A percentile compares a stretch with the other conserved stretches of the same genome.
phyloP scores from a whole-genome alignment of 805 yeast genomes.

The Nakazawaea ernobii region DNA sequence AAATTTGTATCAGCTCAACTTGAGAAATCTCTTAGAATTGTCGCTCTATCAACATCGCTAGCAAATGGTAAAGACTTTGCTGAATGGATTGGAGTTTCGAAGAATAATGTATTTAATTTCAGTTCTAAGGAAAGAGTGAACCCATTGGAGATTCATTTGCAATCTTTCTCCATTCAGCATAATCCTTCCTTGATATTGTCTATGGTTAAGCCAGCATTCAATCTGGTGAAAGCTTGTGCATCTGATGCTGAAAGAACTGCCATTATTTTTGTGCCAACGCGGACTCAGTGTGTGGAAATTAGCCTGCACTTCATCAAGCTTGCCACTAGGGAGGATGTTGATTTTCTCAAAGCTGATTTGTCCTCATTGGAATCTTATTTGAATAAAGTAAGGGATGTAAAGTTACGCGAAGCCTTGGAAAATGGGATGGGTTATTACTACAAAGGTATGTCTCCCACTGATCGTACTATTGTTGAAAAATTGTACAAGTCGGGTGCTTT shows the following conservation, averaged over 20 bases:
- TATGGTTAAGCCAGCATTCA: constrained; percentile 44
- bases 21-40: constrained; percentile 51
- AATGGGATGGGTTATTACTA: constrained; percentile 65
- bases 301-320: constrained; percentile 36
- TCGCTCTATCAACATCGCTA: constrained; percentile 66
- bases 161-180: constrained; percentile 39
- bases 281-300: constrained; percentile 50
- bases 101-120: constrained; percentile 61
- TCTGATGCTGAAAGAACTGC: constrained; percentile 25
- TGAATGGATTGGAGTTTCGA: constrained; percentile 78
- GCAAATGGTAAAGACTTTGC: constrained; percentile 75
- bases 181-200: constrained; percentile 47
- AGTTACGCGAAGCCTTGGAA: constrained; percentile 35
- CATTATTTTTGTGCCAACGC: constrained; percentile 52
- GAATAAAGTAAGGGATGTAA: constrained; percentile 38
- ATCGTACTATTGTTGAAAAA: constrained; percentile 47
- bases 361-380: constrained; percentile 35
- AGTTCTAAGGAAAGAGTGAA: constrained; percentile 52
- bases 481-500: constrained; percentile 47
- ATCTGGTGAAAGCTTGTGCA: constrained; percentile 30
- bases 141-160: constrained; percentile 55
- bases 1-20: constrained; percentile 62
- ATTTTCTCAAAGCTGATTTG: constrained; percentile 34
- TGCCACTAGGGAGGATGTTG: constrained; percentile 29
- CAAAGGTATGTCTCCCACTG: constrained; percentile 49